Evolutionary conservation across 1,284 basidiomycete species (phyloP).

Genomic region (Coniferiporia sulphurascens): DNA sequence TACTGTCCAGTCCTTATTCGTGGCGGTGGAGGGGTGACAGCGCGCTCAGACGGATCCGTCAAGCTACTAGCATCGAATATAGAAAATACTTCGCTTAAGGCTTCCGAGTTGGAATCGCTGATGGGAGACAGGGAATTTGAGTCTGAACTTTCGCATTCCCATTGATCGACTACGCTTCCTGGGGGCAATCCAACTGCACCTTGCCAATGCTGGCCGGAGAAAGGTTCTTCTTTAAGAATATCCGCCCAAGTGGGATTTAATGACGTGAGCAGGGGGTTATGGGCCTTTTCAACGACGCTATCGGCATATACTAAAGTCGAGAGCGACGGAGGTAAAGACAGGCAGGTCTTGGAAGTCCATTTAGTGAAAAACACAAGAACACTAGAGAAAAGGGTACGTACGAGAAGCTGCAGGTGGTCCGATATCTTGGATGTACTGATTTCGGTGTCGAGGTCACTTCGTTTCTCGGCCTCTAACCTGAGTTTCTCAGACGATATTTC

Average conservation of each 20-base stretch:
- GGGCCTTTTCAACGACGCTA: slow-evolving; percentile 41
- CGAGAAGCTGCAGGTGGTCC: slow-evolving; percentile 66
- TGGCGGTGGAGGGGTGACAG: not conserved
- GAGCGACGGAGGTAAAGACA: slow-evolving; percentile 48
- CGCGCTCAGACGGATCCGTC: slow-evolving; percentile 28
- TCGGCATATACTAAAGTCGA: slow-evolving; percentile 48
- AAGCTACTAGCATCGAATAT: slow-evolving; percentile 42
- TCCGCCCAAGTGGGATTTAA: slow-evolving; percentile 59
- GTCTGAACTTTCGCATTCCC: slow-evolving; percentile 37
- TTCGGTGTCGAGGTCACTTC: slow-evolving; percentile 57
- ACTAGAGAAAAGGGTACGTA: slow-evolving; percentile 30
- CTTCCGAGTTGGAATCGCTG: slow-evolving; percentile 36
- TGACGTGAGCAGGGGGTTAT: slow-evolving; percentile 39
- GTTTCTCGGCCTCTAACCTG: slow-evolving; percentile 41
- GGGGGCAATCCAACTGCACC: slow-evolving; percentile 46
- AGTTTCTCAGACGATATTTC: slow-evolving; percentile 45
- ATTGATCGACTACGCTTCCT: slow-evolving; percentile 38
- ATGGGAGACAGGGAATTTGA: slow-evolving; percentile 46
- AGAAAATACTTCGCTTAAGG: slow-evolving; percentile 38
- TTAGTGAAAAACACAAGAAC: not conserved
- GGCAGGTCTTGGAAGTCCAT: slow-evolving; percentile 39
- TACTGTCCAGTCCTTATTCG: not conserved
- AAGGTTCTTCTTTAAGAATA: slow-evolving; percentile 74
- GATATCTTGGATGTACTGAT: slow-evolving; percentile 56
- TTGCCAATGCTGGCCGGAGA: slow-evolving; percentile 76